Evolutionary conservation across 805 yeast genomes (phyloP).

Genomic region (Yamadazyma kitorensis): DNA sequence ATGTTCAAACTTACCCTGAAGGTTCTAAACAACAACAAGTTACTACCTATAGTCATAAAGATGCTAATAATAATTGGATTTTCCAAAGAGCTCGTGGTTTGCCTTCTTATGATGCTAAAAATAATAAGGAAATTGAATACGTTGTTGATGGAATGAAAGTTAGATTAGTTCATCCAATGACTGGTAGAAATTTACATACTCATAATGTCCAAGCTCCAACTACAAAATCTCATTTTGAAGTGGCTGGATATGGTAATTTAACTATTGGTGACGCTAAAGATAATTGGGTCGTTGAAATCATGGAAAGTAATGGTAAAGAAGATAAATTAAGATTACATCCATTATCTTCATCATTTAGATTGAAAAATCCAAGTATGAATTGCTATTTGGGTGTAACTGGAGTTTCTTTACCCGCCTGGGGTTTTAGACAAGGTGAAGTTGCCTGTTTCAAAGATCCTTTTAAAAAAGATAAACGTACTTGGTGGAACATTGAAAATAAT

Average conservation of each 20-base stretch:
- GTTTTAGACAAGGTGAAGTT: conserved; percentile 96
- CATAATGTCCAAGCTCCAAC: conserved; percentile 67
- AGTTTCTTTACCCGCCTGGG: conserved; percentile 86
- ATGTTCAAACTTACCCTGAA: conserved; percentile 44
- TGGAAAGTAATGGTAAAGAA: conserved; percentile 55
- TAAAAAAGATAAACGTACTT: conserved; percentile 74
- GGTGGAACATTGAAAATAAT: conserved; percentile 85
- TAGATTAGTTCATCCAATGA: conserved; percentile 59
- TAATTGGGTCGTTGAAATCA: conserved; percentile 73
- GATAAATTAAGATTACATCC: conserved; percentile 65
- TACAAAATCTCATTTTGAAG: conserved; percentile 53
- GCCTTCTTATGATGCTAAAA: conserved; percentile 29
- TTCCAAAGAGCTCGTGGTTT: conserved; percentile 48
- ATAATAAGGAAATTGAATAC: conserved; percentile 30
- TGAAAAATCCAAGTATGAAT: conserved; percentile 62
- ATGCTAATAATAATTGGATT: conserved; percentile 42
- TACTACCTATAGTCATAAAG: conserved; percentile 46
- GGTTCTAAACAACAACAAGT: conserved; percentile 49
- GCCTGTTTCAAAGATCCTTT: conserved; percentile 70
- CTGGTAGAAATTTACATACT: conserved; percentile 68
- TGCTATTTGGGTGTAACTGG: conserved; percentile 90
- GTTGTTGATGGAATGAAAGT: conserved; percentile 59
- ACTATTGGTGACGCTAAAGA: conserved; percentile 68
- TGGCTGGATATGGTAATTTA: conserved; percentile 69
- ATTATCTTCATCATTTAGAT: conserved; percentile 76